These are phyloP conservation scores for Wakefieldia striispora DNA, from an alignment of 768 basidiomycete genomes.

Conservation along the genomic window DNA sequence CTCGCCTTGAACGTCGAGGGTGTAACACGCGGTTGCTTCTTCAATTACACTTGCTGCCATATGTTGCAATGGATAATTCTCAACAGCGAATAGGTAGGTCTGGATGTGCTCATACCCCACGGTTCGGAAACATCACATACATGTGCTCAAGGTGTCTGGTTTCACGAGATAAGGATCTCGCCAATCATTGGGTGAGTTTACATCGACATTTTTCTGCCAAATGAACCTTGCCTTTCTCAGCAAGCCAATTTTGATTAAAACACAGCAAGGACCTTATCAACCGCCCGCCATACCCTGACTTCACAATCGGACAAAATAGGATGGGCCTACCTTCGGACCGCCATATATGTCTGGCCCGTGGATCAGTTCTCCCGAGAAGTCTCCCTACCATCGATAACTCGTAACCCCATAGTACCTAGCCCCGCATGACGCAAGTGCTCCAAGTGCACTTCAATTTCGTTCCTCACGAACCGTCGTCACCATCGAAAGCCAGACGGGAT, in stretches of 20 bases:
- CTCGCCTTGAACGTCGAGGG: too few relatives aligned
- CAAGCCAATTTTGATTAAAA: neutral
- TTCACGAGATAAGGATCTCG: constrained; percentile 18
- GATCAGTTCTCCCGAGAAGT: neutral
- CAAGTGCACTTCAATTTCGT: neutral
- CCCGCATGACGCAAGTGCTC: constrained; percentile 11
- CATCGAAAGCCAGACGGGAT: too few relatives aligned
- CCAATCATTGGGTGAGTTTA: constrained; percentile 7
- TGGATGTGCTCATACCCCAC: neutral
- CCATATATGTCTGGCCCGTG: constrained; percentile 19
- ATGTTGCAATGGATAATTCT: neutral
- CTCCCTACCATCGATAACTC: neutral
- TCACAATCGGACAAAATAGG: too few relatives aligned
- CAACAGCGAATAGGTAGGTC: neutral
- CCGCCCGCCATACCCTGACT: constrained; percentile 1
- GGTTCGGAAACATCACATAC: neutral
- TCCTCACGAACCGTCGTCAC: neutral
- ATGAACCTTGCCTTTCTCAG: neutral
- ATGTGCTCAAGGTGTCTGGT: neutral
- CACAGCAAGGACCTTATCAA: constrained; percentile 16
- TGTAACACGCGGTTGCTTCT: neutral
- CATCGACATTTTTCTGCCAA: neutral
- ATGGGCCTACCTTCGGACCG: too few relatives aligned
- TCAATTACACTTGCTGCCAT: neutral
- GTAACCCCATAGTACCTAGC: neutral